These are phyloP conservation scores for Epichloe scottii DNA, from an alignment of 2,329 filamentous ascomycete genomes.

Conservation along the genomic window DNA sequence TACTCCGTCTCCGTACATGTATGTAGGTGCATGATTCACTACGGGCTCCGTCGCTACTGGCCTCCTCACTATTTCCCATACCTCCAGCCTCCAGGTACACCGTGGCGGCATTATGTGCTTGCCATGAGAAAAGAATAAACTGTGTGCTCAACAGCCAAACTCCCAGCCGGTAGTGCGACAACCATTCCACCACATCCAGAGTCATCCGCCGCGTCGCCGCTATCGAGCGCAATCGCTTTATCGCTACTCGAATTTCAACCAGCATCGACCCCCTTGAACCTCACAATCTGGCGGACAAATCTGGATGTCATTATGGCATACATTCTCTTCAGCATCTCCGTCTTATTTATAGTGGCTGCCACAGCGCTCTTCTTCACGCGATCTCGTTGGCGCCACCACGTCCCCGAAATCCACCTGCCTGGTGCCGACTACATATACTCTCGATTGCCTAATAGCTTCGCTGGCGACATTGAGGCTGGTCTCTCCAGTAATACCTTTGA, in stretches of 20 bases:
- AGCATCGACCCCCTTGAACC: neutral
- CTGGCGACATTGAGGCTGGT: constrained; percentile 76
- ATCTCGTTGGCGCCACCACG: constrained; percentile 56
- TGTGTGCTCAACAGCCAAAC: neutral
- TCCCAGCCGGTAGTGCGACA: neutral
- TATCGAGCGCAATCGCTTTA: neutral
- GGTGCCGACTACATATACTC: constrained; percentile 57
- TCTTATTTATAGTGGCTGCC: constrained; percentile 57
- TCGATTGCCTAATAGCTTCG: constrained; percentile 64
- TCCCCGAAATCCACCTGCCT: constrained; percentile 47
- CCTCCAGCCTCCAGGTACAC: neutral
- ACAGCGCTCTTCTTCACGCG: constrained; percentile 76
- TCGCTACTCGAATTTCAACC: neutral
- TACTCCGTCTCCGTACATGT: too few species aligned
- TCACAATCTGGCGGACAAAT: neutral
- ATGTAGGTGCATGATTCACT: neutral
- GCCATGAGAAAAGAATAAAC: constrained; percentile 6
- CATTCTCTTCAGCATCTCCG: constrained; percentile 64
- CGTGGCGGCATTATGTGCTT: neutral
- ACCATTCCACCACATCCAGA: neutral
- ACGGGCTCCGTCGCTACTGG: neutral
- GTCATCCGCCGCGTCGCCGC: neutral
- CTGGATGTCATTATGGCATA: constrained; percentile 50
- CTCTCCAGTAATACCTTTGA: constrained; percentile 77
- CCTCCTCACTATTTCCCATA: neutral